Evolutionary conservation across 148 eudicot genomes (phyloP).

Genomic region (Nepenthes mirabilis): DNA sequence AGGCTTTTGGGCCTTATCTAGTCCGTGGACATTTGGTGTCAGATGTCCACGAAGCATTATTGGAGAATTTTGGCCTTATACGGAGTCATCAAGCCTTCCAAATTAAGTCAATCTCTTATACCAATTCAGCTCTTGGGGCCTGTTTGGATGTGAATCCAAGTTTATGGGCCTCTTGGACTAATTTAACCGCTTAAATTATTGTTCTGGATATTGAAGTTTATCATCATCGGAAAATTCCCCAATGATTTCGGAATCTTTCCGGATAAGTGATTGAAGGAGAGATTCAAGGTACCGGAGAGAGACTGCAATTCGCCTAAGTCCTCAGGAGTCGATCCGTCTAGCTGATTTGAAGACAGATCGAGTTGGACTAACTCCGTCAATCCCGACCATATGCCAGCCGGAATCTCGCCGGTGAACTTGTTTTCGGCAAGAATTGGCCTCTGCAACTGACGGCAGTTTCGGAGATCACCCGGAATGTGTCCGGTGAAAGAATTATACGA

Average conservation of each 20-base stretch:
- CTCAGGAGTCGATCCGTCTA: conserved; percentile 47
- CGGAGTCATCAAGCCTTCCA: too few relatives aligned
- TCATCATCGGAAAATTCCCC: conserved; percentile 80
- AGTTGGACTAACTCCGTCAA: conserved; percentile 50
- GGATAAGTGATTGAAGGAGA: conserved; percentile 56
- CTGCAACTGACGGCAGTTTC: conserved; percentile 47
- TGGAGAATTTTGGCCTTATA: too few relatives aligned
- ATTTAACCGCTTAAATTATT: conserved; percentile 72
- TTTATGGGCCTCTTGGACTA: conserved; percentile 79
- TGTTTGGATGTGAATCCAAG: too few relatives aligned
- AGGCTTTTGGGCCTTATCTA: too few relatives aligned
- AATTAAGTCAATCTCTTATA: too few relatives aligned
- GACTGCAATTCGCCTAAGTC: conserved; percentile 71
- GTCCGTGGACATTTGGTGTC: too few relatives aligned
- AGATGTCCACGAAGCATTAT: too few relatives aligned
- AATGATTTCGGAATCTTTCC: conserved; percentile 58
- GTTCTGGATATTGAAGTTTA: conserved; percentile 63
- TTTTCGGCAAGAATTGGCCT: conserved; percentile 46
- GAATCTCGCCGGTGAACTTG: conserved; percentile 50
- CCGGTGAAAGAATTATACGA: conserved; percentile 52
- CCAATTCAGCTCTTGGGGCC: too few relatives aligned
- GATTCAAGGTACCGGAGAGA: conserved; percentile 55
- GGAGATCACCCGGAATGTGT: conserved; percentile 22
- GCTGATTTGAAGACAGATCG: conserved; percentile 44
- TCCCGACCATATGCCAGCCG: conserved; percentile 49